Evolutionary conservation across 768 basidiomycete genomes (phyloP), one percentile per base, ranked within the genome.

Genomic region (Naganishia friedmannii): DNA sequence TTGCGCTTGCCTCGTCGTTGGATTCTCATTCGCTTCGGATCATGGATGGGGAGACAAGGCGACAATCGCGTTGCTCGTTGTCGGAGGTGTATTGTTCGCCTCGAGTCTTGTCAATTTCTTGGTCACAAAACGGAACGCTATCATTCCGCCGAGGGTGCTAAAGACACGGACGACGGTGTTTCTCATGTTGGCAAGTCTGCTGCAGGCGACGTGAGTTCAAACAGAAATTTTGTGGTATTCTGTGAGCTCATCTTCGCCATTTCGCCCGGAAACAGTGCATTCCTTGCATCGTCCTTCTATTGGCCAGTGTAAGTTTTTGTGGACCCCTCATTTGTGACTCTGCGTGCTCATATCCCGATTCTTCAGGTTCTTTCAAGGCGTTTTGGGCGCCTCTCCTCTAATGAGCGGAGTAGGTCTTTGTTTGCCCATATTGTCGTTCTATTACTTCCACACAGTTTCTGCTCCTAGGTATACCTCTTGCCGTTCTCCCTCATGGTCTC

Each of bases 81-180:
- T 76, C 6, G 82, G 80, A 8, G 58, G 70, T 0, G 45, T 58
- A 26, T 71, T 72, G 37, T 73, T 77, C 29, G n/a, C 68, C 39
- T 53, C 69, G 5, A 53, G 68, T 7, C 67, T 80, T n/a, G 46
- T 68, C 0, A 73, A 75, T n/a, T 80, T 74, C 45, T n/a, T 77
- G 26, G 68, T 74, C 4, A 83, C 82, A 1, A 83, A 80, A 66
- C 74, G 79, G 2, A 75, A 77, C 19, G 76, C 82, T 0, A 78
- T 83, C 55, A 77, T 83, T 12, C 82, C 83, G 6, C 77, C 80
- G 5, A 73, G 82, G 3, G 56, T 83, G 31, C 76, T 84, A 70
- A 78, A 75, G 60, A 78, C 65, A 32, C 73, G 79, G 13, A 80
- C 79, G 26, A 75, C 79, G 15, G 68, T 74, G 9, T 76, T 78